Conservation (phyloP, 1,284 basidiomycete species). For the Cryptococcus sp. region DNA sequence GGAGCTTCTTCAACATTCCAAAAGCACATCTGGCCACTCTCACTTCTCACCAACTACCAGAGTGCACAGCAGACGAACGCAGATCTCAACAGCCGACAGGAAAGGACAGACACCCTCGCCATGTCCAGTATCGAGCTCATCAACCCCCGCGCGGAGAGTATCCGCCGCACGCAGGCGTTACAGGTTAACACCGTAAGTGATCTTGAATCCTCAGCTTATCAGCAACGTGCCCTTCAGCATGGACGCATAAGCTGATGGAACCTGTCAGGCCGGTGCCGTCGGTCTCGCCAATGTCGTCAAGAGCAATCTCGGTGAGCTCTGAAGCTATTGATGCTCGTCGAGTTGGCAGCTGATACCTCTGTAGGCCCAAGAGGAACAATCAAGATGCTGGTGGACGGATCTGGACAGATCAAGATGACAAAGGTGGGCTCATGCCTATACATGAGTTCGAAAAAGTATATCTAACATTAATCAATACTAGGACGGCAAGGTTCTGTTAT, state of each 20-base stretch:
- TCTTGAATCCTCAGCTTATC: neutral
- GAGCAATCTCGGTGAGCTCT: conserved; percentile 78
- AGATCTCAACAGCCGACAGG: too few species aligned
- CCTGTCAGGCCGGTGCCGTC: conserved; percentile 71
- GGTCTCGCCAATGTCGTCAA: conserved; percentile 97
- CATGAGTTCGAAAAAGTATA: too few species aligned
- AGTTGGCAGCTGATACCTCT: conserved; percentile 14
- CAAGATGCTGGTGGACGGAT: conserved; percentile 99
- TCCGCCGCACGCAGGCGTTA: conserved; percentile 85
- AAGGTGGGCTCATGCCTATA: conserved; percentile 59
- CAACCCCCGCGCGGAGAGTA: conserved; percentile 94
- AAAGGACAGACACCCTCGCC: neutral
- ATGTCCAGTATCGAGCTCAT: conserved; percentile 74
- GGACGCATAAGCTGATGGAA: neutral
- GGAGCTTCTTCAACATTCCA: conserved; percentile 1
- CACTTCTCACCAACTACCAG: too few species aligned
- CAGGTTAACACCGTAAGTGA: conserved; percentile 69
- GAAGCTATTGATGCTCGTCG: conserved; percentile 9
- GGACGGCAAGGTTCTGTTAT: conserved; percentile 96
- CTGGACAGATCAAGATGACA: conserved; percentile 99
- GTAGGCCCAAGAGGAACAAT: conserved; percentile 90
- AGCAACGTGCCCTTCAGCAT: neutral
- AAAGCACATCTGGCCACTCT: neutral
- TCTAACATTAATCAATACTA: too few species aligned
- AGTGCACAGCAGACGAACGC: too few species aligned